Base-by-base conservation (phyloP, 2,329 filamentous ascomycete genomes). In the Trichoderma lentiforme region DNA sequence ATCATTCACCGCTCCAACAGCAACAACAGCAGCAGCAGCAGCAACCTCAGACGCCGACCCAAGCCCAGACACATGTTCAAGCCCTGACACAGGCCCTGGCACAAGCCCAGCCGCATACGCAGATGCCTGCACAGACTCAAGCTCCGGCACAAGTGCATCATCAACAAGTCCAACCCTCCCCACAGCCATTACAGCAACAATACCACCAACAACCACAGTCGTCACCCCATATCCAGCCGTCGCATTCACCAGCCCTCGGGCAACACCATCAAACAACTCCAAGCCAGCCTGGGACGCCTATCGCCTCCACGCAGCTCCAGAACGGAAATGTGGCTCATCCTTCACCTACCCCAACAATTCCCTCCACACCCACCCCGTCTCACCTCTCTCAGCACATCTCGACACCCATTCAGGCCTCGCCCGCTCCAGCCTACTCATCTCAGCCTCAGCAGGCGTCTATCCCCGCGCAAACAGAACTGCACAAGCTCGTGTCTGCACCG, bases 1-100 rank as follows among this genome's bases (percentile, higher is more conserved):
- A 71, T 66, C 71, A 43, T 6, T 18, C 36, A 12, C 39, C 32
- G 2, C 62, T 32, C 26, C 67, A 74, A 43, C 74, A 67, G 28
- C 74, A 58, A n/a, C 56, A 28, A 2, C 26, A 28, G 11, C 56
- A 28, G 11, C 53, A 60, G 24, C 61, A 64, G 0, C 61, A 51
- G 47, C 76, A 77, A 64, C 61, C 75, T 61, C 73, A 77, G 63
- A 70, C 78, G 58, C 76, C 78, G 62, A 71, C 78, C 47, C 76
- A 79, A 47, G 77, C 76, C 26, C 78, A 81, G 72, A 75, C 64
- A 6, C 43, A 51, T 51, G 43, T 21, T 51, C 43, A 51, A 51
- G 43, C 43, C 9, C 7, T 43, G 18, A 43, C 39, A 43, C 64
- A 39, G 36, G 26, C 47, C 15, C 64, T 67, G 51, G 2, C 64